phyloP scores from a whole-genome alignment of 257 asterid genomes.

The Pogostemon cablin region DNA sequence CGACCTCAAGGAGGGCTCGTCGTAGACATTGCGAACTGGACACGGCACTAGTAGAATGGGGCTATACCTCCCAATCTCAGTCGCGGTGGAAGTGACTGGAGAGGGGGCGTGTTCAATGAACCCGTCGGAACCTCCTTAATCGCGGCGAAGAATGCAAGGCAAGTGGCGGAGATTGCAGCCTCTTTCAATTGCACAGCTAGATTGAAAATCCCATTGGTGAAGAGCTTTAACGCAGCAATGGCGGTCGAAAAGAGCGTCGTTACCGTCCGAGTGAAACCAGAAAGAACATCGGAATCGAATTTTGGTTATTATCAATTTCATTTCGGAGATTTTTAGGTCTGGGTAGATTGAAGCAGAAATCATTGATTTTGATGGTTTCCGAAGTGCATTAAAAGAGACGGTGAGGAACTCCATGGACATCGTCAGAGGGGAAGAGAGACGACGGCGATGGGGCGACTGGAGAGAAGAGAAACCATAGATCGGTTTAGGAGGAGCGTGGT shows the following conservation, averaged over 20 bases:
- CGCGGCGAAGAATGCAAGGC: conserved; percentile 84
- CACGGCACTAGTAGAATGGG: too few species aligned
- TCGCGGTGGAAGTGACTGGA: too few species aligned
- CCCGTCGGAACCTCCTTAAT: conserved; percentile 43
- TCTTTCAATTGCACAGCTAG: conserved; percentile 46
- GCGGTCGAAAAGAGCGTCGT: conserved; percentile 57
- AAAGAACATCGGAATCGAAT: conserved; percentile 36
- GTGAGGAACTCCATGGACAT: neutral
- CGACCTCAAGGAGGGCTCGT: too few species aligned
- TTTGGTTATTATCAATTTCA: neutral
- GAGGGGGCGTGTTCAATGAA: conserved; percentile 60
- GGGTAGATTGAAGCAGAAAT: conserved; percentile 39
- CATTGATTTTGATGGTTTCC: conserved; percentile 23
- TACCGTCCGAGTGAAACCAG: conserved; percentile 69
- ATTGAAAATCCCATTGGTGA: conserved; percentile 34
- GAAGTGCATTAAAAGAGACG: conserved; percentile 25
- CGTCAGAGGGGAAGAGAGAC: conserved; percentile 18
- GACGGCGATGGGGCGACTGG: conserved; percentile 11
- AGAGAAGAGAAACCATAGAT: neutral
- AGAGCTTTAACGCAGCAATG: conserved; percentile 43
- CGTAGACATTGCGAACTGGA: too few species aligned
- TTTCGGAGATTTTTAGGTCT: neutral
- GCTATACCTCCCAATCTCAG: too few species aligned
- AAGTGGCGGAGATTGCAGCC: conserved; percentile 47
- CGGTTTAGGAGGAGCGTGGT: conserved; percentile 40